phyloP scores from a whole-genome alignment of 2,329 filamentous ascomycete species.

The Ascocoryne sarcoides region DNA sequence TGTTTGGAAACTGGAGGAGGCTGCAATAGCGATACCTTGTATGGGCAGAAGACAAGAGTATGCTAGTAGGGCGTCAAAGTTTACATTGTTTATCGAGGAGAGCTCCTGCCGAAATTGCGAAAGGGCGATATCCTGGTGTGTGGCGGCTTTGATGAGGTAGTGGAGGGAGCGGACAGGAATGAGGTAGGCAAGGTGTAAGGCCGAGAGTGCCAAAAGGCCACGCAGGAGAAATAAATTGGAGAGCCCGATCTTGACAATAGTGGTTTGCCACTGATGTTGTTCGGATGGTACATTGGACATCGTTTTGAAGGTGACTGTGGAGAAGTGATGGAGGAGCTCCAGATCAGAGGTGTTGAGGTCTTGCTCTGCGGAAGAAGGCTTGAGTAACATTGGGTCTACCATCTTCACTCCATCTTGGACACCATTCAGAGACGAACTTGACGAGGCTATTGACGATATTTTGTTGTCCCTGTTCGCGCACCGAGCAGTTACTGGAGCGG shows the following conservation, averaged over 20 bases:
- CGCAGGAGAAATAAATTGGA: constrained; percentile 12
- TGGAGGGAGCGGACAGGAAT: neutral
- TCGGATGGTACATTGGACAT: constrained; percentile 4
- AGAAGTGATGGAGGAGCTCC: constrained; percentile 13
- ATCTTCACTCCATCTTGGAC: neutral
- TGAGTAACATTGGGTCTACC: neutral
- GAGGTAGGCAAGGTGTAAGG: constrained; percentile 11
- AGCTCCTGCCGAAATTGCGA: neutral
- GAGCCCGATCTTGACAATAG: constrained; percentile 10
- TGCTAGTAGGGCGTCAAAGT: constrained; percentile 3
- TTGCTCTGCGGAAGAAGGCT: constrained; percentile 4
- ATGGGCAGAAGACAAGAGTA: constrained; percentile 6
- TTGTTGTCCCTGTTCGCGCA: neutral
- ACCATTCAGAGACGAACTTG: neutral
- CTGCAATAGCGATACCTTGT: constrained; percentile 2
- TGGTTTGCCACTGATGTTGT: constrained; percentile 12
- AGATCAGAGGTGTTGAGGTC: constrained; percentile 7
- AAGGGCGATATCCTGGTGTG: constrained; percentile 5
- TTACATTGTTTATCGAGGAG: neutral
- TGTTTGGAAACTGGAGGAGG: neutral
- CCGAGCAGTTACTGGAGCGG: neutral
- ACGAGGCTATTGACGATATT: neutral
- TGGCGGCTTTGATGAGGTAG: constrained; percentile 8
- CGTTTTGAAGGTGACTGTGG: constrained; percentile 9
- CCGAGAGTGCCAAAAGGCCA: constrained; percentile 10